Base-by-base conservation (phyloP, 2,329 filamentous ascomycete species). In the Massarina eburnea region DNA sequence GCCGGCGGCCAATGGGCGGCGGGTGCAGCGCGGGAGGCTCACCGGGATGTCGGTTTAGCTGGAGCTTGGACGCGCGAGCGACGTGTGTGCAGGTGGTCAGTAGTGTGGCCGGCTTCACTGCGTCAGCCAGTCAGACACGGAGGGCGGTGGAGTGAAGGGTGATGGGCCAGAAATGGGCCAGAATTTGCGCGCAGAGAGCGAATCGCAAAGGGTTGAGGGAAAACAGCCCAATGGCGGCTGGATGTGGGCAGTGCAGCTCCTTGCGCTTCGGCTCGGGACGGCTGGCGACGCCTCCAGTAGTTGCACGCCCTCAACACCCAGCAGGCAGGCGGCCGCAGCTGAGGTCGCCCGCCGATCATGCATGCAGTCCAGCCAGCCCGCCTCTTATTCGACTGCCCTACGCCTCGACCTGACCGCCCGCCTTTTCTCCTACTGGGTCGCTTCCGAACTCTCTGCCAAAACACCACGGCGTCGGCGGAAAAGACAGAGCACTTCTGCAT, bases 381-480 rank as follows among this genome's bases (percentile, higher is more conserved):
- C 40, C 53, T 54, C 48, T 43, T 51, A 60, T 62, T 59, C 57
- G 58, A 51, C 57, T 61, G 60, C 60, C 57, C 58, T 62, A 61
- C 49, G 45, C 15, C 40, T 45, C 35, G 9, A 37, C 21, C 39
- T 40, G 47, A 32, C 14, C 29, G 44, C 45, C 45, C 43, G 45
- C 50, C 47, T 61, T 61, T 62, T 58, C 53, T 60, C 58, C 59
- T 58, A 62, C 59, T 59, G 56, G 54, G 42, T 46, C 54, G 32
- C 33, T 43, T 41, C 24, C 38, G 24, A 24, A 19, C 24, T 26
- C 24, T 7, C 24, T 26, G n/a, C n/a, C n/a, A n/a, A n/a, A n/a
- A n/a, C n/a, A n/a, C n/a, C n/a, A n/a, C n/a, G n/a, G n/a, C n/a
- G n/a, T n/a, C n/a, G n/a, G n/a, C n/a, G n/a, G n/a, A n/a, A n/a